Base-by-base conservation (phyloP, 495 filamentous ascomycete genomes). In the Penicillium steckii region DNA sequence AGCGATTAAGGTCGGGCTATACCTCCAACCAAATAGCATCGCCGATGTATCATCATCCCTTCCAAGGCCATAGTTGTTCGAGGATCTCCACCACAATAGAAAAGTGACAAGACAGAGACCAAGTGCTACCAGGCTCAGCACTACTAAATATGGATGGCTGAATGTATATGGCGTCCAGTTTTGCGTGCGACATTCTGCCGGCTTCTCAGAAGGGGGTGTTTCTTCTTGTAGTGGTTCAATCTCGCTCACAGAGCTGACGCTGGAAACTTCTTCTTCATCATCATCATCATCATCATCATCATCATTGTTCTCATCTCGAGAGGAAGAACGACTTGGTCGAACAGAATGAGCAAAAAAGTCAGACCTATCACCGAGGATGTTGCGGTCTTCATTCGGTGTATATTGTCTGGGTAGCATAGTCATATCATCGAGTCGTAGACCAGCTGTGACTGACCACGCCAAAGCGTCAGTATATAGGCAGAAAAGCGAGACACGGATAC, bases 11-110 rank as follows among this genome's bases (percentile, higher is more conserved):
- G 69, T 72, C 1, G 69, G 69, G 10, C 53, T 55, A 21, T 69
- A 70, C 52, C 61, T 49, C 50, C 64, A 70, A 13, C 56, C 61
- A 15, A 72, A 66, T 0, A 70, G 50, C 5, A 67, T 48, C 0
- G 43, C 43, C 1, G 65, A 56, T 3, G 65, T 64, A 25, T 53
- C 63, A 42, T 66, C 40, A 32, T 68, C 61, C 0, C 46, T 15
- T 2, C 66, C 61, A 9, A 72, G 22, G 0, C 67, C 69, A 10
- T 60, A 55, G 24, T 66, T 61, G 21, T 38, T 56, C 5, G 45
- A 47, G 0, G 57, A 60, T 8, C 35, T 40, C 52, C 52, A 56
- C 47, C 48, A 54, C 1, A 60, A 19, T 10, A 53, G 13, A 26
- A 61, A 57, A 7, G 38, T 46, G 3, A 53, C 29, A 9, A 59